Evolutionary conservation across 345 rosid species (phyloP).

Genomic region (Corchorus capsularis): DNA sequence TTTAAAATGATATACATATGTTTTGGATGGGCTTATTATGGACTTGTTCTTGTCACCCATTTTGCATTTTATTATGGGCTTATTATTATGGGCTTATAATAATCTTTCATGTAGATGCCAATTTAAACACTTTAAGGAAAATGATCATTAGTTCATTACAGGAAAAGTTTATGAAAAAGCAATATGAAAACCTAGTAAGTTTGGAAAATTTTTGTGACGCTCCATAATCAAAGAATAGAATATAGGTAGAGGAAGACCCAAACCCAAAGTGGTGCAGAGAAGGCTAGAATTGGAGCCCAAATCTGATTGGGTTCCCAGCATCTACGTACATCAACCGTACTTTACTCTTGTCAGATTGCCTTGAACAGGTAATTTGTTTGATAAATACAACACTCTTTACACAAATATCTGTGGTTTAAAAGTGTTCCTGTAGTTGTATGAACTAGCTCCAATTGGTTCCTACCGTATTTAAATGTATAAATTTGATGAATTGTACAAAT

Average conservation of each 20-base stretch:
- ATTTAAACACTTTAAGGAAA: too few relatives aligned
- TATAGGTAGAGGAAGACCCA: too few relatives aligned
- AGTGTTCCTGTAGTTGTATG: background rate
- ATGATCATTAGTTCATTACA: too few relatives aligned
- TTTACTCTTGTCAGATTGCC: conserved; percentile 58
- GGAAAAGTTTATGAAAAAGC: too few relatives aligned
- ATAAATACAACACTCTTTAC: background rate
- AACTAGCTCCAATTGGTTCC: background rate
- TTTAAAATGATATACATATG: background rate
- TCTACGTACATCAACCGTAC: conserved; percentile 61
- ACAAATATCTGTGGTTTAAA: background rate
- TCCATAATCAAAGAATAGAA: too few relatives aligned
- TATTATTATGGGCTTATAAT: too few relatives aligned
- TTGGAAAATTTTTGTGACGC: too few relatives aligned
- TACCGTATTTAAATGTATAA: background rate
- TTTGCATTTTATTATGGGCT: background rate
- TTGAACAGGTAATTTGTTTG: conserved; percentile 53
- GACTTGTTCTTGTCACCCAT: background rate
- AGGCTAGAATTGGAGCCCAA: too few relatives aligned
- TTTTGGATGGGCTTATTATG: background rate
- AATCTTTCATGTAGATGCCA: too few relatives aligned
- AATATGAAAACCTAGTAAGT: too few relatives aligned
- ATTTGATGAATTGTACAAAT: background rate
- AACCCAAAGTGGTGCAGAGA: too few relatives aligned
- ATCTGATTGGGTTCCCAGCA: conserved; percentile 69